Evolutionary conservation across 257 asterid genomes (phyloP).

Genomic region (Solanum etuberosum): DNA sequence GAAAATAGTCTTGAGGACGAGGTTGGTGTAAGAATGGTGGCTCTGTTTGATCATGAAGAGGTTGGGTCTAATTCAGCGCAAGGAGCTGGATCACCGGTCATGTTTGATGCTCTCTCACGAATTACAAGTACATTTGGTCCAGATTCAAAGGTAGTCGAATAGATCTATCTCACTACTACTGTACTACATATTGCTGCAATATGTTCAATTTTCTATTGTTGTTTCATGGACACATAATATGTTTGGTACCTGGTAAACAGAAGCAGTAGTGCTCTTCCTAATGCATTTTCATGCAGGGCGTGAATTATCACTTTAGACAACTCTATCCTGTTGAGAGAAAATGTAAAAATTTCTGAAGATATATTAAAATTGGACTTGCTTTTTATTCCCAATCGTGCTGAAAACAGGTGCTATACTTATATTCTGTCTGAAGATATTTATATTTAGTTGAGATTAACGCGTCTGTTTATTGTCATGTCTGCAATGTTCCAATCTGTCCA

Average conservation of each 20-base stretch:
- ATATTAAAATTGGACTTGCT: neutral
- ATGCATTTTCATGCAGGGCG: neutral
- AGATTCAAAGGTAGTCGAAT: constrained; percentile 48
- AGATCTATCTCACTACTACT: neutral
- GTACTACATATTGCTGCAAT: neutral
- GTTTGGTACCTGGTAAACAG: neutral
- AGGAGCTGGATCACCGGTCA: constrained; percentile 97
- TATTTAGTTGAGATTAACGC: neutral
- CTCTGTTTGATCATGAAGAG: constrained; percentile 97
- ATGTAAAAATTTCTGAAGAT: neutral
- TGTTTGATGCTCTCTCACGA: constrained; percentile 79
- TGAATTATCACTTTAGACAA: neutral
- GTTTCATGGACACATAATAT: neutral
- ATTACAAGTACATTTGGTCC: constrained; percentile 66
- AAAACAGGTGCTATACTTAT: neutral
- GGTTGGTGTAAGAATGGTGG: constrained; percentile 79
- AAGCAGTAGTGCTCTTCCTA: neutral
- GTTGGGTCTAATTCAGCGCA: constrained; percentile 93
- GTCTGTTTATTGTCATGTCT: neutral
- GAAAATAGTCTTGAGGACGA: constrained; percentile 67
- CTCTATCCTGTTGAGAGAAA: neutral
- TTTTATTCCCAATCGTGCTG: neutral
- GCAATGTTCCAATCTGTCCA: neutral
- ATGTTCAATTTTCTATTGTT: neutral
- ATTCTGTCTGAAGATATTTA: neutral